Evolutionary conservation across 202 grass and related monocot genomes (phyloP), one percentile per base, ranked within the genome.

Genomic region (Bolboschoenoplectus hybrid): DNA sequence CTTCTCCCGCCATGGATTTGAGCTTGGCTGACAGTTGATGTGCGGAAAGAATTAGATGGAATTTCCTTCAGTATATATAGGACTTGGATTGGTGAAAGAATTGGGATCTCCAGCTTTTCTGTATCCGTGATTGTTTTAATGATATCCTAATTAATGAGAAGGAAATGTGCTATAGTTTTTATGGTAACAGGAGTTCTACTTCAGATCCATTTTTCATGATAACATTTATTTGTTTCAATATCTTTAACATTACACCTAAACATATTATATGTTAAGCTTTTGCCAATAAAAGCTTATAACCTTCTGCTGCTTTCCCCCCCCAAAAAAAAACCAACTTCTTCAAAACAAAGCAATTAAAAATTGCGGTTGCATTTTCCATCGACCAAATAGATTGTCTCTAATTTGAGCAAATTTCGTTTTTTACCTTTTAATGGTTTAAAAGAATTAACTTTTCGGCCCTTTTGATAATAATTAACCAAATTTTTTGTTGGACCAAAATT

Each of bases 1-100:
- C 14, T 50, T 62, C 56, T 38, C 50, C 81, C 67, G 39, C 65
- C 88, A 86, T 89, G 74, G 81, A 0, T 82, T 82, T 47, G 67
- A 75, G 26, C 68, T 68, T 82, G 38, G 5, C 50, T 32, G 16
- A 49, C 12, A 7, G 6, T 85, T 73, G 44, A 19, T 62, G 58
- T 57, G 47, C 41, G 58, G 17, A 78, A 75, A 71, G 73, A 74
- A 67, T 64, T 17, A 50, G 41, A 79, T 52, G 0, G 6, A 58
- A 35, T 79, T 58, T 58, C 36, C 52, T n/a, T 16, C 5, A 19
- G n/a, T 73, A 78, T 52, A 13, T 85, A 85, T 77, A 78, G 84
- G 20, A 58, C 67, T 35, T 57, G 35, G n/a, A 45, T 71, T 14
- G 66, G 80, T 44, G 7, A 66, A 13, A 26, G 39, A 45, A 11